Base-by-base conservation (phyloP, 805 yeast genomes). In the Candida ficus region DNA sequence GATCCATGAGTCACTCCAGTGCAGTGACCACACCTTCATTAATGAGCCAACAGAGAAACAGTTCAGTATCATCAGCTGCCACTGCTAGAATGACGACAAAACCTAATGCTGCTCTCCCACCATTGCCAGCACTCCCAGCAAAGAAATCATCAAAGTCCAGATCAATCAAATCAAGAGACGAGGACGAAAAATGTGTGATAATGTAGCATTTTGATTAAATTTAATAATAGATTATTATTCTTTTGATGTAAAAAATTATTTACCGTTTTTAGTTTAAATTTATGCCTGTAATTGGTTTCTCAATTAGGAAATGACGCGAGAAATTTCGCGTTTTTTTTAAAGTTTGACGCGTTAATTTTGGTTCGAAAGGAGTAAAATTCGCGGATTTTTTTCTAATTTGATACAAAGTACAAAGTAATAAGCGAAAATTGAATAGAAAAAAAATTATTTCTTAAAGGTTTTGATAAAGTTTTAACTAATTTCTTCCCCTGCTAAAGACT, bases 161-260 rank as follows among this genome's bases (percentile, higher is more conserved):
- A n/a, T n/a, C n/a, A n/a, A n/a, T n/a, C n/a, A n/a, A n/a, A n/a
- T 2, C 9, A 21, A 5, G 36, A 19, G n/a, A 33, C 10, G 39
- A 37, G 6, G 47, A 43, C 7, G 49, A 45, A 32, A 45, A 45
- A 34, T 45, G 49, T 32, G 38, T 35, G 7, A 35, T 45, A 2
- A 43, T 43, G 44, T 45, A n/a, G 37, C 23, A 21, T n/a, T n/a
- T n/a, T 25, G n/a, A 25, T 25, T 10, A 12, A 7, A 25, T n/a
- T n/a, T n/a, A n/a, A n/a, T n/a, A n/a, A n/a, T n/a, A n/a, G n/a
- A n/a, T n/a, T n/a, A n/a, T n/a, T n/a, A n/a, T n/a, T n/a, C n/a
- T n/a, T n/a, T n/a, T n/a, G n/a, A n/a, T n/a, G n/a, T n/a, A n/a
- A n/a, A n/a, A n/a, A n/a, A n/a, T n/a, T n/a, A n/a, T n/a, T 9